Evolutionary conservation across 2,329 filamentous ascomycete species (phyloP).

Genomic region (Metarhizium rileyi): DNA sequence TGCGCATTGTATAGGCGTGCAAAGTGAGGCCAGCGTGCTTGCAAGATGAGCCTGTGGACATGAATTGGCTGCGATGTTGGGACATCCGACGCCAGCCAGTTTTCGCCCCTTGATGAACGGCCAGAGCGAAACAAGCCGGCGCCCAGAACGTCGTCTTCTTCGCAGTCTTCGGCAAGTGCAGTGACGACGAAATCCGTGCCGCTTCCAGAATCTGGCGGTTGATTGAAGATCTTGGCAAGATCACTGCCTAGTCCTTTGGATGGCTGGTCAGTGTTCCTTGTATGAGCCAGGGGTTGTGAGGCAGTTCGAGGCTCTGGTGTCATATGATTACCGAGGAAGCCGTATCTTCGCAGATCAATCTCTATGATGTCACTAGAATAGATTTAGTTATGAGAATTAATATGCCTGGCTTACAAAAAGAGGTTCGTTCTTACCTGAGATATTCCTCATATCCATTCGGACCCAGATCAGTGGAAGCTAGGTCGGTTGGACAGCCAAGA

Average conservation of each 20-base stretch:
- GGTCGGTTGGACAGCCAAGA: constrained; percentile 79
- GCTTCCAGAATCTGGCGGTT: constrained; percentile 72
- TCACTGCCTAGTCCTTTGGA: constrained; percentile 71
- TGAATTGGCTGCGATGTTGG: constrained; percentile 77
- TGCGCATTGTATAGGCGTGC: constrained; percentile 82
- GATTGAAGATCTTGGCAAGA: constrained; percentile 77
- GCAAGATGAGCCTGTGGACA: constrained; percentile 88
- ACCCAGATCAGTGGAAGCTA: constrained; percentile 52
- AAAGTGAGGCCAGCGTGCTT: constrained; percentile 96
- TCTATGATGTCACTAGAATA: constrained; percentile 71
- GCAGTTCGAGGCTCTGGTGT: constrained; percentile 43
- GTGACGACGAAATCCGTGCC: constrained; percentile 89
- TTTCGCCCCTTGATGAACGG: constrained; percentile 33
- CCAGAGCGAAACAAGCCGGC: constrained; percentile 38
- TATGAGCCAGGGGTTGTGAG: constrained; percentile 37
- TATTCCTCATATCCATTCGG: constrained; percentile 76
- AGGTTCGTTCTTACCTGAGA: constrained; percentile 42
- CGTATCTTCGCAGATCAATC: constrained; percentile 85
- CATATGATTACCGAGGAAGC: constrained; percentile 74
- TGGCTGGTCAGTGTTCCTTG: constrained; percentile 40
- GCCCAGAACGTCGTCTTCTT: constrained; percentile 54
- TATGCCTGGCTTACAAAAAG: not conserved
- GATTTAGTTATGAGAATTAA: not conserved
- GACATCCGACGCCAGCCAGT: constrained; percentile 51
- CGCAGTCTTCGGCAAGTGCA: constrained; percentile 68